phyloP scores from a whole-genome alignment of 352 stramenopile species.

The Phytopythium oedochilum region DNA sequence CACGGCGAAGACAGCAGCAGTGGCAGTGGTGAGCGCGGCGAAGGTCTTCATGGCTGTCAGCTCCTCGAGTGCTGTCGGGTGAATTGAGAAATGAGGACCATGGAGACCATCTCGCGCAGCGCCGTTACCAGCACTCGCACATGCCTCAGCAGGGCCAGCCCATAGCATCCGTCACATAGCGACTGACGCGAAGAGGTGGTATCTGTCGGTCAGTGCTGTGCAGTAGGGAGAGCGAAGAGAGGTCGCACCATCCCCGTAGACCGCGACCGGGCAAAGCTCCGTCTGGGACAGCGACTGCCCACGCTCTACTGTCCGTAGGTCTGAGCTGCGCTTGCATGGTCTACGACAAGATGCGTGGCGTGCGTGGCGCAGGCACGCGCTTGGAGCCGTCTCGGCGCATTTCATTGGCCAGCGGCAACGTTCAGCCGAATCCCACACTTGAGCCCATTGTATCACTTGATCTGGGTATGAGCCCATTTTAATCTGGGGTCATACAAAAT shows the following conservation, averaged over 20 bases:
- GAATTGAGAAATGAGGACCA: conserved; percentile 5
- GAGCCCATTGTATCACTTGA: not conserved
- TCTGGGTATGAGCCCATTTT: not conserved
- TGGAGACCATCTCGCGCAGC: not conserved
- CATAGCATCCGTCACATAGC: not conserved
- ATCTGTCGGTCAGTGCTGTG: too few relatives aligned
- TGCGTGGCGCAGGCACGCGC: conserved; percentile 2
- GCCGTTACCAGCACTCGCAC: too few relatives aligned
- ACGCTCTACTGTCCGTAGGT: not conserved
- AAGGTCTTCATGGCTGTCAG: conserved; percentile 2
- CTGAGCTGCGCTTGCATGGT: too few relatives aligned
- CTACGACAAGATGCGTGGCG: conserved; percentile 1
- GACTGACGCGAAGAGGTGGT: too few relatives aligned
- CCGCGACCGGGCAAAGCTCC: too few relatives aligned
- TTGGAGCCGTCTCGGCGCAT: not conserved
- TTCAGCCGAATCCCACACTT: not conserved
- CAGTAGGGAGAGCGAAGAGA: too few relatives aligned
- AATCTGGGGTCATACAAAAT: not conserved
- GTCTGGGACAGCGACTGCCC: too few relatives aligned
- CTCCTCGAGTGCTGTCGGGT: not conserved
- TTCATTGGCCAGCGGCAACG: not conserved
- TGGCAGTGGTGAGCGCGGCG: not conserved
- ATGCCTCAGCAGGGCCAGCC: too few relatives aligned
- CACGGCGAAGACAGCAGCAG: not conserved
- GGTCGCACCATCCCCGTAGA: too few relatives aligned